phyloP scores from a whole-genome alignment of 495 filamentous ascomycete species.

The Hypoxylon lenormandii region DNA sequence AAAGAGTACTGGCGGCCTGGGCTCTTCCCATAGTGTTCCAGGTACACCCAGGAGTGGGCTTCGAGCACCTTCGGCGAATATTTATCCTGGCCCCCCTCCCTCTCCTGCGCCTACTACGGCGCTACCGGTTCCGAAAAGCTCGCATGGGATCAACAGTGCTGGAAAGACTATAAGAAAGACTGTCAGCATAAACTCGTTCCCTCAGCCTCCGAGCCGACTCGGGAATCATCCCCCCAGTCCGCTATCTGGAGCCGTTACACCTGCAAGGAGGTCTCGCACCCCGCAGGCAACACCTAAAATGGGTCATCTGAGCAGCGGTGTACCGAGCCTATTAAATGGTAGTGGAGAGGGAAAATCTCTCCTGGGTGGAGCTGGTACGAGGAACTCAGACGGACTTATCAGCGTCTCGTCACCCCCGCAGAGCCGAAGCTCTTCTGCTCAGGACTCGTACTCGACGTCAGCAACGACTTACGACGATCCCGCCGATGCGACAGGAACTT shows the following conservation, averaged over 20 bases:
- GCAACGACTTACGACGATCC: slow-evolving; percentile 86
- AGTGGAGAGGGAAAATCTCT: slow-evolving; percentile 80
- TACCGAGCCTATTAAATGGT: slow-evolving; percentile 81
- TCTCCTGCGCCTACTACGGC: slow-evolving; percentile 63
- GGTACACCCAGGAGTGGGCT: slow-evolving; percentile 67
- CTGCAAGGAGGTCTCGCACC: slow-evolving; percentile 55
- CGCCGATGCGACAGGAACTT: slow-evolving; percentile 61
- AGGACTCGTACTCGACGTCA: slow-evolving; percentile 89
- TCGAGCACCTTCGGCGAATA: slow-evolving; percentile 70
- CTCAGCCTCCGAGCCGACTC: slow-evolving; percentile 79
- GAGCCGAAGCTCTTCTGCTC: slow-evolving; percentile 87
- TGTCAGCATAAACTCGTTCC: slow-evolving; percentile 90
- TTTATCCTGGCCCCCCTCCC: slow-evolving; percentile 54
- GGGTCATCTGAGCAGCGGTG: slow-evolving; percentile 60
- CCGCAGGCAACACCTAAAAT: slow-evolving; percentile 57
- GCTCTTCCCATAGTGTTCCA: slow-evolving; percentile 61
- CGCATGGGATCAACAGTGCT: slow-evolving; percentile 64
- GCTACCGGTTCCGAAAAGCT: slow-evolving; percentile 64
- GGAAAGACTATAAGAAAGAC: slow-evolving; percentile 80
- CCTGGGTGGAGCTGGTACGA: slow-evolving; percentile 64
- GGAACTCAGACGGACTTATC: slow-evolving; percentile 76
- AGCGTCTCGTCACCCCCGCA: slow-evolving; percentile 82
- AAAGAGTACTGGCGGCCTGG: slow-evolving; percentile 66
- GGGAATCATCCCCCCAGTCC: slow-evolving; percentile 71
- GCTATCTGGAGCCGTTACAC: slow-evolving; percentile 61